Base-by-base conservation (phyloP, 2,329 filamentous ascomycete genomes). In the Neophaeococcomyces aloes region DNA sequence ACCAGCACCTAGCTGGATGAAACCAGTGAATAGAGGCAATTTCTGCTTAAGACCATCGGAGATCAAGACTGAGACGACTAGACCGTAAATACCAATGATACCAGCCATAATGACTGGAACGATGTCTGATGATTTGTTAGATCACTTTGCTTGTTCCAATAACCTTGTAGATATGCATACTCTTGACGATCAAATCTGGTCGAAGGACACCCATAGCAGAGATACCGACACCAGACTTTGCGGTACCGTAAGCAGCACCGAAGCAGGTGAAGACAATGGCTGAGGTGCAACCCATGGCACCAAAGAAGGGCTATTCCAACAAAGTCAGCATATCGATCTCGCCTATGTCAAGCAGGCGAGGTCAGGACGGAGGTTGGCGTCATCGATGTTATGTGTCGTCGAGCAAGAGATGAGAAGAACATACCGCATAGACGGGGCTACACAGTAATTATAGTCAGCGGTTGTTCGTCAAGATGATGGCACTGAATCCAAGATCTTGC, bases 61-160 rank as follows among this genome's bases (percentile, higher is more conserved):
- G 62, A 91, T 86, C 60, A 91, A 70, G 65, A 91, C 85, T 14
- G 85, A 88, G 49, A 89, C 84, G 69, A 91, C 85, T 54, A 91
- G 77, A 60, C 85, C 85, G 72, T 91, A 98, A 68, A 98, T 96
- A 83, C 86, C 91, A 71, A 98, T 96, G 70, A 98, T 98, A 96
- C 91, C 91, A 76, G 91, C 91, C 91, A 98, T 98, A 81, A 98
- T 94, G 70, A 96, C 91, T 65, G 91, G 91, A 54, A 96, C 89
- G 68, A 96, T 95, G 78, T 95, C 89, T 96, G 56, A 7, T 38
- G 4, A 15, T 15, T 19, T n/a, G 44, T 47, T 50, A 52, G 53
- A 38, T 38, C 44, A 21, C 25, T 33, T 31, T 32, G 38, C 29
- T 29, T 14, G 7, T 19, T 14, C 19, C 4, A 11, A 3, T 11